Evolutionary conservation across 345 rosid species (phyloP).

Genomic region (Aquilaria sinensis): DNA sequence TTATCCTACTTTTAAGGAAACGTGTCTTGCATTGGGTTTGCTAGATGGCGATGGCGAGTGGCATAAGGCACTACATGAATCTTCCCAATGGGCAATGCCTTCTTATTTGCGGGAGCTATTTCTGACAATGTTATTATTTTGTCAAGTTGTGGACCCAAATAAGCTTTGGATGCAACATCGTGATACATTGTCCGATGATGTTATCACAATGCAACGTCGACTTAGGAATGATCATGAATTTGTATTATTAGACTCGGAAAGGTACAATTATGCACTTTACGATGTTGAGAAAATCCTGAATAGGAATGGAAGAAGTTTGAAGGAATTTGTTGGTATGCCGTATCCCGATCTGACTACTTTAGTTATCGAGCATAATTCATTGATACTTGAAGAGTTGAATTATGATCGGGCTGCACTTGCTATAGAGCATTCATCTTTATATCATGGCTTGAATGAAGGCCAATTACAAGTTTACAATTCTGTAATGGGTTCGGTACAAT

Average conservation of each 20-base stretch:
- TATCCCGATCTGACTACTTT: too few relatives aligned
- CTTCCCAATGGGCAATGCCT: not conserved
- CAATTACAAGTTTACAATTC: too few relatives aligned
- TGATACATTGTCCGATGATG: too few relatives aligned
- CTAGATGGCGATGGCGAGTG: not conserved
- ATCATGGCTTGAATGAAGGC: too few relatives aligned
- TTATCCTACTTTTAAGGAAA: too few relatives aligned
- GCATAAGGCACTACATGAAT: not conserved
- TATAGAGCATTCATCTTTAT: too few relatives aligned
- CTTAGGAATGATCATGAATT: not conserved
- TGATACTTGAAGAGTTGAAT: too few relatives aligned
- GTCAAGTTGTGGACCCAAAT: not conserved
- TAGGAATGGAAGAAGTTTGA: not conserved
- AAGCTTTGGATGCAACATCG: not conserved
- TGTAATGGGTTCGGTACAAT: too few relatives aligned
- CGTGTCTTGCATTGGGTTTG: not conserved
- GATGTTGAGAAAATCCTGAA: not conserved
- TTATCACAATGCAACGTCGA: not conserved
- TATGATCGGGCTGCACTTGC: too few relatives aligned
- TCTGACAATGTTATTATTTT: not conserved
- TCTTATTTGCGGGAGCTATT: not conserved
- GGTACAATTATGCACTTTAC: not conserved
- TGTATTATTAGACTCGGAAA: not conserved
- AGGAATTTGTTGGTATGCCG: too few relatives aligned
- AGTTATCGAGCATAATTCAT: too few relatives aligned